These are phyloP conservation scores for Agaricus sinodeliciosus DNA, from an alignment of 768 basidiomycete species.

Conservation along the genomic window DNA sequence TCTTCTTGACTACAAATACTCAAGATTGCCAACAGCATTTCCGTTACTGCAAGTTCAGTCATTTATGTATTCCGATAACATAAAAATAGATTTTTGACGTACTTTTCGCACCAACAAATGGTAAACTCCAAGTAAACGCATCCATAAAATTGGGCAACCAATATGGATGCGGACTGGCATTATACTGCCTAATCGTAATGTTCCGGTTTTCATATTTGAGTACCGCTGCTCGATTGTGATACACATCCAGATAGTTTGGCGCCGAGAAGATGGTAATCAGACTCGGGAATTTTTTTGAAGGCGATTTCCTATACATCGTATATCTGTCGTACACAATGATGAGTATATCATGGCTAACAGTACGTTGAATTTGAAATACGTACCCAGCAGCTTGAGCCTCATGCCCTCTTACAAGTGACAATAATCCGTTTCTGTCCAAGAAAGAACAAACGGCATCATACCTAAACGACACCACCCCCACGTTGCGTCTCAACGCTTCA, in stretches of 20 bases:
- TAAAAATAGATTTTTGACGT: slow-evolving; percentile 21
- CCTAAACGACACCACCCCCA: slow-evolving; percentile 15
- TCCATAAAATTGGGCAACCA: slow-evolving; percentile 98
- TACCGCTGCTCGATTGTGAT: slow-evolving; percentile 94
- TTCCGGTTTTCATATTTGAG: slow-evolving; percentile 97
- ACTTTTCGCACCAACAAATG: slow-evolving; percentile 98
- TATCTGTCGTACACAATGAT: slow-evolving; percentile 8
- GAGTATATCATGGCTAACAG: not conserved
- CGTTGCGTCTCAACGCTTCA: not conserved
- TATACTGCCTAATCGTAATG: slow-evolving; percentile 90
- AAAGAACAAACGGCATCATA: slow-evolving; percentile 92
- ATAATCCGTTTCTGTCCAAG: slow-evolving; percentile 81
- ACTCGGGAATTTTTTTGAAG: slow-evolving; percentile 90
- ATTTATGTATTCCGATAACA: slow-evolving; percentile 9
- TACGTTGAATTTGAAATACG: slow-evolving; percentile 14
- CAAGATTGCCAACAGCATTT: slow-evolving; percentile 94
- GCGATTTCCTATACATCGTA: slow-evolving; percentile 93
- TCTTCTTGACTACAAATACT: slow-evolving; percentile 94
- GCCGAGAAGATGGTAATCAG: slow-evolving; percentile 98
- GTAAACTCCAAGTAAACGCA: slow-evolving; percentile 96
- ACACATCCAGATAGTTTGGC: slow-evolving; percentile 94
- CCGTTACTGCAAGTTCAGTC: slow-evolving; percentile 59
- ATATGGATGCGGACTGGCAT: slow-evolving; percentile 77
- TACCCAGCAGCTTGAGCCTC: slow-evolving; percentile 97
- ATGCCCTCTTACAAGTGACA: slow-evolving; percentile 94